Evolutionary conservation across 2,329 filamentous ascomycete species (phyloP), one percentile per base, ranked within the genome.

Genomic region (Curvularia lunata): DNA sequence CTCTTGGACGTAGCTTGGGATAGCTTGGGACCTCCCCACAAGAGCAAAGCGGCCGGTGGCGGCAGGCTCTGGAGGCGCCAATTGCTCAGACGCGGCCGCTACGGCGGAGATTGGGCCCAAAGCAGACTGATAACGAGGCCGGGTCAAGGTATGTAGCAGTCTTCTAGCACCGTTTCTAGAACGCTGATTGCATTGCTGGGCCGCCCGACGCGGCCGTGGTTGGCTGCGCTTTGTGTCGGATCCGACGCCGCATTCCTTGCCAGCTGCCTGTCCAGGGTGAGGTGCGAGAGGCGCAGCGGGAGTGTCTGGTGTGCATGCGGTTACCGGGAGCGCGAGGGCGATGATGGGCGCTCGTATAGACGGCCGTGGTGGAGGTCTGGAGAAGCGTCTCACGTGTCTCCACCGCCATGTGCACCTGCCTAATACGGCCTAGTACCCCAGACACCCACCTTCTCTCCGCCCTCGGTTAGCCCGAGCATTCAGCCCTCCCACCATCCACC

Each of bases 31-130:
- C 61, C 58, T 66, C 66, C 62, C 62, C 59, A 49, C 52, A 54
- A 52, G 34, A 63, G 61, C 56, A 59, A 52, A 57, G 56, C 58
- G 49, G 48, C 57, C 79, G 93, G 97, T 73, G 82, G 85, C 54
- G 87, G 91, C 85, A 46, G 49, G 52, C 53, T n/a, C 38, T 23
- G 28, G 23, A 34, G 46, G 41, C 43, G 46, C 27, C 34, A 42
- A 54, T 38, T 52, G 49, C 45, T 53, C 49, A 52, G 50, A 48
- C 54, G 51, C 54, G 54, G 63, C 62, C 51, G 56, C 62, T 55
- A 60, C 16, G 63, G 56, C 49, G 55, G 49, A 49, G 52, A 56
- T 66, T 62, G 59, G 51, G 48, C 64, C 66, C 48, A 27, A 64
- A 57, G 9, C 9, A 43, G 64, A 49, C 50, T 65, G 63, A 66